Base-by-base conservation (phyloP, 2,329 filamentous ascomycete genomes). In the Botryotinia calthae region DNA sequence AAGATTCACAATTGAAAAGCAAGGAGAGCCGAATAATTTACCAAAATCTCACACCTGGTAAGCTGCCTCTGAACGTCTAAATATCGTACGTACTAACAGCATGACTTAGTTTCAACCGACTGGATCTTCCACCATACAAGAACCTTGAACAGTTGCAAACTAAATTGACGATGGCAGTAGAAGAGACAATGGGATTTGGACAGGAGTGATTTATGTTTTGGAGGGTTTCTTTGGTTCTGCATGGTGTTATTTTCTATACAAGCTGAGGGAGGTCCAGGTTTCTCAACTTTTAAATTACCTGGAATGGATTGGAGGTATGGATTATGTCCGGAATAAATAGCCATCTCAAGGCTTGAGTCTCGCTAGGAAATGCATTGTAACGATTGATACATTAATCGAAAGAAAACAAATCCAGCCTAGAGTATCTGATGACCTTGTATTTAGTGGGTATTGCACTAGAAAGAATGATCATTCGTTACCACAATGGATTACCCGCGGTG, bases 1-100 rank as follows among this genome's bases (percentile, higher is more conserved):
- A 83, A 87, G 96, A 75, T 99, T 99, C 80, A 99, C 96, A 0
- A 98, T 99, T 82, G 96, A 99, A 83, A 98, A 98, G 85, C 94
- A 95, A 54, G 96, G 96, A 73, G 96, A 98, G 81, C 86, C 95
- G 70, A 90, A 87, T 74, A 97, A 98, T 79, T 82, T 99, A 81
- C 96, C 96, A 46, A 99, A 99, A 85, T 96, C 94, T 74, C 96
- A 99, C 82, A 99, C 96, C 78, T 99, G 96, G 94, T 97, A 90
- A 78, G 92, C 87, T 72, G 59, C 37, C 22, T 28, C 28, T 4
- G 3, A 14, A 54, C 16, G 25, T 68, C 28, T 64, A 67, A 61
- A 66, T 71, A 46, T 58, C 31, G 34, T 42, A 31, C 66, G 66
- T 58, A 46, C 70, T 76, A 67, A 71, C 79, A 70, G 76, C 72